Evolutionary conservation across 2,329 filamentous ascomycete genomes (phyloP), one percentile per base, ranked within the genome.

Genomic region (Penicillium sp.): DNA sequence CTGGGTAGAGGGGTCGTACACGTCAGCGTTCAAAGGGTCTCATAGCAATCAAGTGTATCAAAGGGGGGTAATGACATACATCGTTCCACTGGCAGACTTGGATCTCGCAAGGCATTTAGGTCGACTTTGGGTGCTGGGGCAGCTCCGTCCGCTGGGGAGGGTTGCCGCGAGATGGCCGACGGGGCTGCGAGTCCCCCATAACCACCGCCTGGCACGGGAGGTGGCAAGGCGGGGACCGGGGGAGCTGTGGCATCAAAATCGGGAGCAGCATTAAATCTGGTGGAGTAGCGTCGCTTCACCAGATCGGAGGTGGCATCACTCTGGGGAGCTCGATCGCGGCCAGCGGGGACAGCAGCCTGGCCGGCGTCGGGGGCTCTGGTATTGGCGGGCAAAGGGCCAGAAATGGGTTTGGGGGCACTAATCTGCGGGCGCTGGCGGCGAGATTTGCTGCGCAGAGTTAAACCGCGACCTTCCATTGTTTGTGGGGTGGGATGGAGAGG

Each of bases 281-380:
- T 92, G 34, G 94, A 97, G 75, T 97, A 99, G 65, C 94, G 83
- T 65, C 92, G 85, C 78, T 97, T 97, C 55, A 99, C 92, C 50
- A 97, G 81, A 72, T 99, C 93, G 16, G 85, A 84, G 37, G 86
- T 87, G 65, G 83, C 81, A 53, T 71, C 78, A 51, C 75, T 77
- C 52, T 75, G 69, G 58, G 76, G 75, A 34, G 75, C 72, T 50
- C 76, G 71, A 61, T 79, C 75, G 33, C 73, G 72, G 34, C 59
- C 68, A 48, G 62, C 60, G 45, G 68, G 60, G 51, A 69, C 55
- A 36, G 68, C 63, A 52, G 63, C 64, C 40, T 63, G 64, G 29
- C 67, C 65, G 62, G 69, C 64, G 51, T 73, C 68, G 52, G 73
- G 51, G 66, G 72, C 55, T 69, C 74, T 65, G 69, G 63, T 67